Base-by-base conservation (phyloP, 2,329 filamentous ascomycete genomes). In the Trichoderma sp. region DNA sequence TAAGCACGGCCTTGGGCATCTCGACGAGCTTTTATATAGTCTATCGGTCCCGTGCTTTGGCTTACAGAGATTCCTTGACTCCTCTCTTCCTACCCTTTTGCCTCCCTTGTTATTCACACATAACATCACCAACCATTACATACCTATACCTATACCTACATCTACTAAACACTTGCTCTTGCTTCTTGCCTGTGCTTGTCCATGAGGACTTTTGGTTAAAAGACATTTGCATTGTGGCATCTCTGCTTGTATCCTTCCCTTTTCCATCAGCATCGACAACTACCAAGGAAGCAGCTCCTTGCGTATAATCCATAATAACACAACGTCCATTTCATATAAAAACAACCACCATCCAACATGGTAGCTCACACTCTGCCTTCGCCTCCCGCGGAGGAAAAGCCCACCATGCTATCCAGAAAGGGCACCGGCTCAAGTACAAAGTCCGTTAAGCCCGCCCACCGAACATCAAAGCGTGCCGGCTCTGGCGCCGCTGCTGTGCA, bases 401-500 rank as follows among this genome's bases (percentile, higher is more conserved):
- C 74, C 2, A 49, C 43, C 72, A 72, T 59, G 28, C 10, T 75
- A 24, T 75, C 76, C 32, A 81, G 79, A 73, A 83, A 81, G 72
- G 77, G 75, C 72, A 78, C 81, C 49, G 74, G 77, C 16, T 78
- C 80, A 64, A 79, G 77, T 74, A 78, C 80, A 69, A 86, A 86
- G 72, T 76, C 81, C 21, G 78, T 82, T 71, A 87, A 86, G 78
- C 79, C 83, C 28, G 78, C 82, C 72, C 83, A 86, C 75, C 84
- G 85, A 71, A 80, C 81, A 26, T 81, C 84, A 51, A 87, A 87
- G 75, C 83, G 85, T 70, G 80, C 85, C 59, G 81, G 79, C 72
- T 79, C 80, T 43, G 78, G 72, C 56, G 75, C 77, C 43, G 75
- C 79, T 52, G 75, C 76, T 32, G 72, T 75, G 52, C 79, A 78